Evolutionary conservation across 331 rosid species (phyloP).

Genomic region (Ulmus americana): DNA sequence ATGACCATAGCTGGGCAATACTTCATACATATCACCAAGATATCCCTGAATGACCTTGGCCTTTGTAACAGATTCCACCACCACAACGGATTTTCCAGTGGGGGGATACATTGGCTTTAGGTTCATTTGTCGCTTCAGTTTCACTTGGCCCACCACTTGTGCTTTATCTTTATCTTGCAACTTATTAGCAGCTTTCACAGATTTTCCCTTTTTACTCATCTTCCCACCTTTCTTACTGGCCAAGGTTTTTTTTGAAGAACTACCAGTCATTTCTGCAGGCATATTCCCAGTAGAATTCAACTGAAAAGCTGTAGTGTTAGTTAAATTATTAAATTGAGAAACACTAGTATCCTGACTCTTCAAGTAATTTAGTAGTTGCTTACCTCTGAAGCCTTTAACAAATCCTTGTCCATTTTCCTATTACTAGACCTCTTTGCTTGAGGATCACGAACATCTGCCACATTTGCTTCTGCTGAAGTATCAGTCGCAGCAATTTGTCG

Average conservation of each 20-base stretch:
- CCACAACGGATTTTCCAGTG: constrained; percentile 63
- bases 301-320: constrained; percentile 51
- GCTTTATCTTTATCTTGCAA: constrained; percentile 25
- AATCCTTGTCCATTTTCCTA: constrained; percentile 19
- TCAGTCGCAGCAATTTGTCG: constrained; percentile 26
- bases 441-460: constrained; percentile 30
- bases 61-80: constrained; percentile 90
- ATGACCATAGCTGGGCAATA: constrained; percentile 96
- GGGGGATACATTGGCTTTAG: constrained; percentile 64
- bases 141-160: constrained; percentile 27
- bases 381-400: constrained; percentile 33
- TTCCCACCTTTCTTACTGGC: constrained; percentile 43
- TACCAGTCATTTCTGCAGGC: constrained; percentile 25
- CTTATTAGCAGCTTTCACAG: constrained; percentile 23
- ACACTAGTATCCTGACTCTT: constrained; percentile 10
- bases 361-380: constrained; percentile 14
- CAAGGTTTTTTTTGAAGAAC: constrained; percentile 35
- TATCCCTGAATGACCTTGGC: constrained; percentile 88
- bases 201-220: constrained; percentile 27
- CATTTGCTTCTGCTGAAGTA: constrained; percentile 27
- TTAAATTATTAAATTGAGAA: constrained; percentile 22
- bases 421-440: constrained; percentile 29
- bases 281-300: constrained; percentile 26
- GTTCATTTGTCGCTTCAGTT: constrained; percentile 31
- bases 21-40: constrained; percentile 88